These are phyloP conservation scores for Fraxinus latifolia DNA, from an alignment of 305 asterid species.

Conservation along the genomic window DNA sequence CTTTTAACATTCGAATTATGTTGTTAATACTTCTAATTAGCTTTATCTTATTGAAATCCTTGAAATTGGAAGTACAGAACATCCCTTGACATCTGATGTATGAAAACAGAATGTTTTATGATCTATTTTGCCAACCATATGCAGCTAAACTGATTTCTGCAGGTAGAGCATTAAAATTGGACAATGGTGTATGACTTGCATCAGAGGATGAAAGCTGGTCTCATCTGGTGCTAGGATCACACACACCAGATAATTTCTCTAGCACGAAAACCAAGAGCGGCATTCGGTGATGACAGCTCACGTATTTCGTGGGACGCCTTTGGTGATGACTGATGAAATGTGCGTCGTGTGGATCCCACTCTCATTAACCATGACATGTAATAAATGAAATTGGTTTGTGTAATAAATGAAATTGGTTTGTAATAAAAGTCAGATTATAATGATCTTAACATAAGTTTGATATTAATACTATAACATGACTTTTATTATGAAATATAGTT, in stretches of 20 bases:
- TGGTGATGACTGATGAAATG: neutral
- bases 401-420: slow-evolving; percentile 1
- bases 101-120: neutral
- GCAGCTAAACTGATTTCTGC: neutral
- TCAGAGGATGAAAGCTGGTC: neutral
- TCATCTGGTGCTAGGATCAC: slow-evolving; percentile 1
- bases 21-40: neutral
- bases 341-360: neutral
- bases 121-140: neutral
- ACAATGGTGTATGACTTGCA: neutral
- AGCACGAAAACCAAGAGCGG: neutral
- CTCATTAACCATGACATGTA: neutral
- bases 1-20: neutral
- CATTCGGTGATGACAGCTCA: neutral
- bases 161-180: neutral
- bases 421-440: neutral
- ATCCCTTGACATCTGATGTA: neutral
- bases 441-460: neutral
- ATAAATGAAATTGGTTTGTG: neutral
- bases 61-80: neutral
- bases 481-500: neutral
- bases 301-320: neutral
- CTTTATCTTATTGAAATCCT: neutral
- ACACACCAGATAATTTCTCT: neutral
- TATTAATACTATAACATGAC: slow-evolving; percentile 1